Percentiles rank a stretch among this genome's conserved stretches.
Conservation (phyloP, 2,329 filamentous ascomycete genomes). For the Cordyceps fumosorosea region DNA sequence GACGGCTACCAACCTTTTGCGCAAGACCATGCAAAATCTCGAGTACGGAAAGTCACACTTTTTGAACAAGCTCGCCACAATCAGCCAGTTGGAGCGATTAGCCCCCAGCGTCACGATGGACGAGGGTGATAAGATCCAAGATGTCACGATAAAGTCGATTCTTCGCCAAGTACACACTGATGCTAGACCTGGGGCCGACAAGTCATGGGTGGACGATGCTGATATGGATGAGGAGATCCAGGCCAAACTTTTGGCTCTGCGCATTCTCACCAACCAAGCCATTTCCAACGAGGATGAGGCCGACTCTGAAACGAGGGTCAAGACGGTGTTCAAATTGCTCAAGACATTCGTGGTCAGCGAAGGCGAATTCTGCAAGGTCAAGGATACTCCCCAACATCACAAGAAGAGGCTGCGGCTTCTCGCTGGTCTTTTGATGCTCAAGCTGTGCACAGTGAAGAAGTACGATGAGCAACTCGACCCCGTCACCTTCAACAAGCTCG, state of each 20-base stretch:
- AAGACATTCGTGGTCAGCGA: slow-evolving; percentile 67
- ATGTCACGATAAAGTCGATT: slow-evolving; percentile 69
- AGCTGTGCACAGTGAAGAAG: slow-evolving; percentile 70
- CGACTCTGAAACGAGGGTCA: slow-evolving; percentile 52
- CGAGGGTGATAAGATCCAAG: slow-evolving; percentile 67
- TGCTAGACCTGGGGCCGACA: slow-evolving; percentile 44
- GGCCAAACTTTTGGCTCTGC: slow-evolving; percentile 78
- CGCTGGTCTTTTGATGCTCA: slow-evolving; percentile 74
- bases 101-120: slow-evolving; percentile 67
- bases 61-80: slow-evolving; percentile 64
- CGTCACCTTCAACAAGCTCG: slow-evolving; percentile 71
- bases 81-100: slow-evolving; percentile 70
- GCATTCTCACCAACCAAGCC: slow-evolving; percentile 78
- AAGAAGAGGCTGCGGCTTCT: slow-evolving; percentile 73
- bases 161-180: slow-evolving; percentile 63
- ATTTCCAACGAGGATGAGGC: slow-evolving; percentile 50
- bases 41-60: slow-evolving; percentile 67
- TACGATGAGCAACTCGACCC: slow-evolving; percentile 71
- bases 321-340: slow-evolving; percentile 70
- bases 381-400: slow-evolving; percentile 70
- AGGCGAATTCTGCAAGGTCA: slow-evolving; percentile 72
- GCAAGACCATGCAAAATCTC: slow-evolving; percentile 68
- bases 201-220: slow-evolving; percentile 61
- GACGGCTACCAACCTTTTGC: slow-evolving; percentile 75
- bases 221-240: slow-evolving; percentile 72